These are phyloP conservation scores for Zarea fungicola DNA, from an alignment of 2,329 filamentous ascomycete genomes.

Conservation along the genomic window DNA sequence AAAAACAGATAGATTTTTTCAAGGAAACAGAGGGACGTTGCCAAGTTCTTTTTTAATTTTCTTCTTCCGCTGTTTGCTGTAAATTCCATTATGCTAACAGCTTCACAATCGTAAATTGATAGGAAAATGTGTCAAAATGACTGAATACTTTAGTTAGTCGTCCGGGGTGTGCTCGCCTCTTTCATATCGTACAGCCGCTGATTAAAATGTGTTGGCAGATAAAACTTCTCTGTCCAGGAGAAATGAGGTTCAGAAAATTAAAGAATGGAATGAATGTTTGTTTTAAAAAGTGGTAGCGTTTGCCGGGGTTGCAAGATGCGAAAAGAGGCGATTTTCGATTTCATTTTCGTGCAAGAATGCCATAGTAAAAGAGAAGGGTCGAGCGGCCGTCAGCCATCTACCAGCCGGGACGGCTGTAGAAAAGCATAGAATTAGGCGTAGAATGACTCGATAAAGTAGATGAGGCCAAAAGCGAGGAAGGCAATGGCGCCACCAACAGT, in stretches of 20 bases:
- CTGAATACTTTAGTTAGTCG: too few relatives aligned
- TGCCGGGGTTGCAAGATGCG: neutral
- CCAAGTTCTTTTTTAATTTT: neutral
- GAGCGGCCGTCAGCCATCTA: neutral
- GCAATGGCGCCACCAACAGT: conserved; percentile 87
- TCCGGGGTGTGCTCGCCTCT: too few relatives aligned
- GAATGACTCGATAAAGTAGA: conserved; percentile 82
- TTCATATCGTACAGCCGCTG: conserved; percentile 4
- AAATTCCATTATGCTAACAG: neutral
- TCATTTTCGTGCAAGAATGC: too few relatives aligned
- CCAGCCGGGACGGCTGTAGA: neutral
- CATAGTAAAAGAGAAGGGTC: neutral
- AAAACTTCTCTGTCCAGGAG: conserved; percentile 8
- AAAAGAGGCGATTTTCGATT: neutral
- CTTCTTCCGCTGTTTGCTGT: neutral
- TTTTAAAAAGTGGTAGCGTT: conserved; percentile 2
- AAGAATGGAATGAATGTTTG: neutral
- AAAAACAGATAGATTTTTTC: neutral
- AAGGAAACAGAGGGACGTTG: neutral
- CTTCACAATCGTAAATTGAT: too few relatives aligned
- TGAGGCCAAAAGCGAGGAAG: conserved; percentile 85
- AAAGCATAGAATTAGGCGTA: conserved; percentile 36
- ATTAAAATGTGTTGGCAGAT: conserved; percentile 7
- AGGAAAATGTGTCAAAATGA: too few relatives aligned
- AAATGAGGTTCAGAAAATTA: neutral